A percentile compares a stretch with the other conserved stretches of the same genome.
phyloP scores from a whole-genome alignment of 805 yeast species.

The Zygoascus flipseniorum region DNA sequence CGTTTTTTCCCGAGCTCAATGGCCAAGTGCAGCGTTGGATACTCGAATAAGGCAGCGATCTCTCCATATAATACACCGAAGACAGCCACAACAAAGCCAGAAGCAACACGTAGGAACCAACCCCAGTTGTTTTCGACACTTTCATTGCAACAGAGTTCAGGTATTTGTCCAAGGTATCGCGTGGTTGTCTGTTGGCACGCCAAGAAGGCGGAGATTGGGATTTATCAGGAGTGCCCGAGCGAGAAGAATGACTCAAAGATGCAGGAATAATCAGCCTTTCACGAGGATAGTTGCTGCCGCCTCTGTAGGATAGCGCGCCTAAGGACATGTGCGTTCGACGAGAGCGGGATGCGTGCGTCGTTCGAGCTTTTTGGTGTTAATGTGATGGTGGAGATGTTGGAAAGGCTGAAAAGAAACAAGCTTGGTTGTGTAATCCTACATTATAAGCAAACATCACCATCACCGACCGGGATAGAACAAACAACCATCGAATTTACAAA shows the following conservation, averaged over 20 bases:
- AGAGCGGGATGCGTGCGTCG: background rate
- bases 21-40: conserved; percentile 52
- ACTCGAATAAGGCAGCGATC: conserved; percentile 39
- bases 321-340: background rate
- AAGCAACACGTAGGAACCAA: conserved; percentile 11
- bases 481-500: no score
- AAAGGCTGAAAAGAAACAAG: background rate
- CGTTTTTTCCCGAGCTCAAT: background rate
- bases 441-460: no score
- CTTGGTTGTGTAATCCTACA: no score
- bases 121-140: background rate
- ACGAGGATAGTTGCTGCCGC: background rate
- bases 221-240: background rate
- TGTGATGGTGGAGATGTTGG: background rate
- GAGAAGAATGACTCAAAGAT: background rate
- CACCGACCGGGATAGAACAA: no score
- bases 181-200: background rate
- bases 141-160: background rate
- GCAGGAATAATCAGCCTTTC: conserved; percentile 1
- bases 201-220: background rate
- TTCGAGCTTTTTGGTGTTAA: background rate
- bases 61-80: conserved; percentile 45
- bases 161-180: background rate
- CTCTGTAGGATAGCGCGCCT: conserved; percentile 1
- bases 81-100: conserved; percentile 34